Evolutionary conservation across 1,284 basidiomycete genomes (phyloP), one percentile per base, ranked within the genome.

Genomic region (Acaromyces ingoldii): DNA sequence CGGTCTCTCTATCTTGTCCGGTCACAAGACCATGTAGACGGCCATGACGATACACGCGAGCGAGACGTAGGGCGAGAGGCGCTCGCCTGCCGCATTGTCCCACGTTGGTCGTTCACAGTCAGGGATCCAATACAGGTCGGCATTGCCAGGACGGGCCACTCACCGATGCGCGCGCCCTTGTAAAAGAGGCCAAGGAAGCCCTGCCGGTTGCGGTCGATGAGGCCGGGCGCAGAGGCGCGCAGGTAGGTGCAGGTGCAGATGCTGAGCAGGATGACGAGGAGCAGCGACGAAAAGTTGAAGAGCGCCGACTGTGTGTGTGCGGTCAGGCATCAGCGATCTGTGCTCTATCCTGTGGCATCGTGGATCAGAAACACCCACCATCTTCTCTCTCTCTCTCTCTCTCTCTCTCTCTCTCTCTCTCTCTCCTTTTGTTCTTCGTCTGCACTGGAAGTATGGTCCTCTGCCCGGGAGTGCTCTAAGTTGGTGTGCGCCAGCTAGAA

Each of bases 201-300:
- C 76, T 90, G 82, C 79, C 91, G 91, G 77, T 98, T 97, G 57
- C 88, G 81, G 76, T 98, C 95, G 25, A 98, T 82, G 6, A 98
- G 78, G 22, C 87, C 82, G 4, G 93, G 93, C 4, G 89, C 86
- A 2, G 90, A 85, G 0, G 89, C 86, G 50, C 93, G 85, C 15
- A 93, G 82, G 75, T 98, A 98, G 2, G 95, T 93, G 80, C 91
- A 96, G 39, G 93, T 97, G 80, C 95, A 98, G 58, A 97, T 91
- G 74, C 88, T 81, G 47, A 98, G 83, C 15, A 98, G 82, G 59
- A 96, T 85, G 73, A 95, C 91, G 65, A 95, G 84, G 11, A 98
- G 82, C 17, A 98, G 82, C 0, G 91, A 92, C 77, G 93, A 87
- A 74, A 98, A 98, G 80, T 96, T 93, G 84, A 98, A 96, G 31